phyloP scores from a whole-genome alignment of 345 rosid species.

The Gynandropsis gynandra region DNA sequence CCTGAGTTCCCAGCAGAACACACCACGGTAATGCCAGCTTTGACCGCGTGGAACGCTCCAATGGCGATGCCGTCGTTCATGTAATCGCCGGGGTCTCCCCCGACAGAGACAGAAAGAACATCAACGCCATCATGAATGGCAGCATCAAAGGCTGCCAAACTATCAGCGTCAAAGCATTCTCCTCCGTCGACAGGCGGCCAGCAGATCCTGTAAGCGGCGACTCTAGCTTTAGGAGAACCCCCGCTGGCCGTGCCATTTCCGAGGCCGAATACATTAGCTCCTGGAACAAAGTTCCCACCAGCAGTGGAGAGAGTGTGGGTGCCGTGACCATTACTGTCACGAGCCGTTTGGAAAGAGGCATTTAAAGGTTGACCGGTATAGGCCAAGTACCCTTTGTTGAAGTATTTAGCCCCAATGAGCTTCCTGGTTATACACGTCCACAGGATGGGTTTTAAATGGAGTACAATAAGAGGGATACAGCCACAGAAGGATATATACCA shows the following conservation, averaged over 20 bases:
- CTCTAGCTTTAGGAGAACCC: slow-evolving; percentile 53
- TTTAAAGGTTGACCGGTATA: slow-evolving; percentile 24
- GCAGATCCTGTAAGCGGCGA: slow-evolving; percentile 56
- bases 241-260: slow-evolving; percentile 66
- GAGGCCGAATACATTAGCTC: slow-evolving; percentile 34
- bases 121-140: slow-evolving; percentile 56
- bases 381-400: slow-evolving; percentile 48
- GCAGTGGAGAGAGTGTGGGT: slow-evolving; percentile 62
- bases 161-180: slow-evolving; percentile 45
- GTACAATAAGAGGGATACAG: no score
- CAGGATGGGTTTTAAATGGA: no score
- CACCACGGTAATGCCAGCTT: slow-evolving; percentile 31
- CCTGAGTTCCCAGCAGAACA: slow-evolving; percentile 61
- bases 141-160: slow-evolving; percentile 46
- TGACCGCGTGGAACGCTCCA: slow-evolving; percentile 38
- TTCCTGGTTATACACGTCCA: slow-evolving; percentile 49
- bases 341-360: slow-evolving; percentile 22
- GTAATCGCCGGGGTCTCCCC: slow-evolving; percentile 24
- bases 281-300: slow-evolving; percentile 42
- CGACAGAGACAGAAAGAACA: slow-evolving; percentile 45
- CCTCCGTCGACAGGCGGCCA: slow-evolving; percentile 34
- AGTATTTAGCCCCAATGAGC: slow-evolving; percentile 58
- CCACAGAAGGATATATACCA: no score
- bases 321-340: slow-evolving; percentile 52
- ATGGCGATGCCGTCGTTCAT: slow-evolving; percentile 28